phyloP scores from a whole-genome alignment of 257 asterid species.

The Leptodermis oblonga region DNA sequence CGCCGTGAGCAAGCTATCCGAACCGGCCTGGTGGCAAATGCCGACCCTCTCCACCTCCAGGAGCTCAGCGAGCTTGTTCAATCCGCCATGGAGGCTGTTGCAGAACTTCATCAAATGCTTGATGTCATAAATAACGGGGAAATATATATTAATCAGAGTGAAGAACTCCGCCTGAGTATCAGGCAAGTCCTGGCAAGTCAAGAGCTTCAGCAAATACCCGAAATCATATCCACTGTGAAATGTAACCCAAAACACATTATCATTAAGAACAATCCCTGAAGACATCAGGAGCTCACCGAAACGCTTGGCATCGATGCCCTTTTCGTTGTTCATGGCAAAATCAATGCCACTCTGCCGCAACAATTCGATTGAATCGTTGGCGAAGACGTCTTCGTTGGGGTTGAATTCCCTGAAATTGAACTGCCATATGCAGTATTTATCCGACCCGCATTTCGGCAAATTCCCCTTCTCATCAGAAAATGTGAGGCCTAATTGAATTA shows the following conservation, averaged over 20 bases:
- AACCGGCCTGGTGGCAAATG: conserved; percentile 78
- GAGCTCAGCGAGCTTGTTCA: conserved; percentile 68
- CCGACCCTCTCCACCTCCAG: conserved; percentile 78
- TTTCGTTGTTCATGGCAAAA: conserved; percentile 44
- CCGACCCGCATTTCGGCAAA: conserved; percentile 58
- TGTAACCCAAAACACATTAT: conserved; percentile 62
- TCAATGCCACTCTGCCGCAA: conserved; percentile 64
- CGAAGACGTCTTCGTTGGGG: conserved; percentile 58
- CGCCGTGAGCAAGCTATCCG: conserved; percentile 71
- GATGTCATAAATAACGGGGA: conserved; percentile 61
- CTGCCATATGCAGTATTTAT: conserved; percentile 67
- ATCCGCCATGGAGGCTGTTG: conserved; percentile 66
- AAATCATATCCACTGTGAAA: conserved; percentile 78
- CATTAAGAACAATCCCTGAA: conserved; percentile 66
- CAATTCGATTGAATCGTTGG: conserved; percentile 55
- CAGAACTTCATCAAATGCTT: conserved; percentile 79
- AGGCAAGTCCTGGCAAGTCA: conserved; percentile 67
- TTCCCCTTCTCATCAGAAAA: conserved; percentile 71
- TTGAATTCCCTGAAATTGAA: conserved; percentile 72
- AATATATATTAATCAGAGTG: conserved; percentile 48
- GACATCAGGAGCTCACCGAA: conserved; percentile 82
- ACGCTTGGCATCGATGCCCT: conserved; percentile 49
- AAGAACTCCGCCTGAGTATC: conserved; percentile 51
- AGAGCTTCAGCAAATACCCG: conserved; percentile 63
- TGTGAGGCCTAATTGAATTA: conserved; percentile 67